Evolutionary conservation across 805 yeast species (phyloP), one percentile per base, ranked within the genome.

Genomic region (Saturnispora diversa): DNA sequence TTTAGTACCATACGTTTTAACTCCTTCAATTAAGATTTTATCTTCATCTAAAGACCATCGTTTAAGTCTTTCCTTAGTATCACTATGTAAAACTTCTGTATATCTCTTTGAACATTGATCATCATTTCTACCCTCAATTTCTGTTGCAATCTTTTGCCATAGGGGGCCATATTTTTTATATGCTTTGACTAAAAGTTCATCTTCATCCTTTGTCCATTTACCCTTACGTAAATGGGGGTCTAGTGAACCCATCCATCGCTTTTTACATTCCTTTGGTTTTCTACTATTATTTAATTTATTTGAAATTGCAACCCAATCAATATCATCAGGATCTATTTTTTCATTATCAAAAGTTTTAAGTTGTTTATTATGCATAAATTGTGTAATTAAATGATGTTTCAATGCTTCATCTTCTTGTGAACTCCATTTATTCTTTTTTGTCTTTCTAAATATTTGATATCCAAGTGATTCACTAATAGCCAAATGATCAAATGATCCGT

Each of bases 51-150:
- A 52, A 1, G 75, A 65, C 97, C 97, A 88, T 2, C 81, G 78
- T 50, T 85, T 70, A 33, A 86, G 65, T 41, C 96, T 63, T 49
- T 82, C 86, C 44, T 77, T 76, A 8, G 87, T 82, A 21, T 66
- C 69, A 5, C 97, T 96, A 51, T 85, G 92, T 44, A 88, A 59
- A 2, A 86, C 95, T 53, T 88, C 97, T 12, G 80, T 76, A 56
- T 84, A 88, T 51, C 97, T 65, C 54, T 88, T 88, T 2, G 95
- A 84, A 65, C 97, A 88, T 63, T 88, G 97, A 59, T 87, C 96
- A 53, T 87, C 95, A 0, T 94, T 88, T 55, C 97, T 69, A 5
- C 95, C 94, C 3, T 75, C 74, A 10, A 88, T 82, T 39, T 74
- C 79, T 37, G 69, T 62, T 0, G 95, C 77, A 9, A 88, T 87